Evolutionary conservation across 2,329 filamentous ascomycete genomes (phyloP).

Genomic region (Trichoderma gracile): DNA sequence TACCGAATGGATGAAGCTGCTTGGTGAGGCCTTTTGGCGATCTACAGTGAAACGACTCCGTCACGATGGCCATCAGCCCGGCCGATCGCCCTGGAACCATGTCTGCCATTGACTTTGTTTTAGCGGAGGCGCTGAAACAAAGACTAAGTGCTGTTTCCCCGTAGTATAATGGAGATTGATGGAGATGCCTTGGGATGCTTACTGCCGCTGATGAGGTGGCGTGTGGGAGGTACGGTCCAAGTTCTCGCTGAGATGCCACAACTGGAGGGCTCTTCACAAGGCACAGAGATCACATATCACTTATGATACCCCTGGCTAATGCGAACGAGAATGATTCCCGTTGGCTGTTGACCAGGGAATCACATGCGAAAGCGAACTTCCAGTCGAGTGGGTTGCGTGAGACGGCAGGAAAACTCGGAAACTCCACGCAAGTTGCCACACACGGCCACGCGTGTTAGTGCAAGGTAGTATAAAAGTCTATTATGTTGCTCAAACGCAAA

Average conservation of each 20-base stretch:
- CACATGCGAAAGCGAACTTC: background rate
- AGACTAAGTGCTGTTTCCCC: background rate
- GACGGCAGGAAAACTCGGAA: background rate
- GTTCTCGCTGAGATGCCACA: background rate
- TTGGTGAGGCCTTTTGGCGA: slow-evolving; percentile 21
- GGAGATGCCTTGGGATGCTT: slow-evolving; percentile 2
- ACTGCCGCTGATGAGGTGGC: slow-evolving; percentile 8
- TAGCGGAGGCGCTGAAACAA: slow-evolving; percentile 1
- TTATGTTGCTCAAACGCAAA: background rate
- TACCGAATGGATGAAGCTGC: slow-evolving; percentile 3
- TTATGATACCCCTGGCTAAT: slow-evolving; percentile 2
- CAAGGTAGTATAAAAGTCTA: background rate
- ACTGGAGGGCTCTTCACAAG: background rate
- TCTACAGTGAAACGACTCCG: slow-evolving; percentile 14
- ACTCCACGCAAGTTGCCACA: background rate
- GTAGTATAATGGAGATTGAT: background rate
- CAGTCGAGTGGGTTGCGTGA: too few relatives aligned
- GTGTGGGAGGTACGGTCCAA: background rate
- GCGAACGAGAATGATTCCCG: background rate
- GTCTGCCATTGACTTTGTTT: background rate
- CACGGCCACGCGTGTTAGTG: background rate
- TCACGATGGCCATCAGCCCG: slow-evolving; percentile 15
- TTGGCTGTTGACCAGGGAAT: background rate
- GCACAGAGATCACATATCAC: background rate
- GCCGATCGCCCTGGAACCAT: slow-evolving; percentile 11